Conservation (phyloP, 495 filamentous ascomycete species). For the Parathielavia hyrcaniae region DNA sequence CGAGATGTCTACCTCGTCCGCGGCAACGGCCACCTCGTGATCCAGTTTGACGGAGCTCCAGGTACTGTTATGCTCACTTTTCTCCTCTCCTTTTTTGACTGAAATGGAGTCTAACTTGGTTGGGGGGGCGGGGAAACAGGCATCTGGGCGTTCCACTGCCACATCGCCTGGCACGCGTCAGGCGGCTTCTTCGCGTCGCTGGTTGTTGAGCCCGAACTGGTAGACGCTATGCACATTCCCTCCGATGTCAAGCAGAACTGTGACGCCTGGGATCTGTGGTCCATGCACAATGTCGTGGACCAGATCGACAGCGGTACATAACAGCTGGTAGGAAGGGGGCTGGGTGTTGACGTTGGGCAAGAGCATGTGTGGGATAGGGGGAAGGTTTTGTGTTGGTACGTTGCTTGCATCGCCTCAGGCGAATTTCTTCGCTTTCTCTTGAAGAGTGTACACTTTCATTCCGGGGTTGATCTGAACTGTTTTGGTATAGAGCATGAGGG, state of each 20-base stretch:
- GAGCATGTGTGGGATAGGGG: too few relatives aligned
- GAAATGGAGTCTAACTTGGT: too few relatives aligned
- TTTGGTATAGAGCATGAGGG: too few relatives aligned
- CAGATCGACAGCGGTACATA: constrained; percentile 54
- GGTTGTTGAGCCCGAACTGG: constrained; percentile 40
- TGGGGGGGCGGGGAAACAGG: too few relatives aligned
- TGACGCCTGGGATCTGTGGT: constrained; percentile 47
- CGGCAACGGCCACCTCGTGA: constrained; percentile 38
- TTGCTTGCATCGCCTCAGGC: too few relatives aligned
- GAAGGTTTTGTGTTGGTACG: too few relatives aligned
- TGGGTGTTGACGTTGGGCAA: background rate
- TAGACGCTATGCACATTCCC: constrained; percentile 38
- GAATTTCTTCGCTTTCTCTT: too few relatives aligned
- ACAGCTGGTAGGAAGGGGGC: constrained; percentile 3
- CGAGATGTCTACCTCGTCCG: constrained; percentile 51
- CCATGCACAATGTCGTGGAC: constrained; percentile 38
- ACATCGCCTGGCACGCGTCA: constrained; percentile 53
- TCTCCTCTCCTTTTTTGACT: background rate
- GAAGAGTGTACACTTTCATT: too few relatives aligned
- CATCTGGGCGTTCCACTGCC: constrained; percentile 56
- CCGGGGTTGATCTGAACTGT: too few relatives aligned
- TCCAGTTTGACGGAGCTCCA: constrained; percentile 49
- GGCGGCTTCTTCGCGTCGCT: constrained; percentile 49
- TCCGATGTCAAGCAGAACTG: constrained; percentile 42
- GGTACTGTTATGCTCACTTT: constrained; percentile 20